These are phyloP conservation scores for Tricladium varicosporioides DNA, from an alignment of 2,329 filamentous ascomycete genomes.

Conservation along the genomic window DNA sequence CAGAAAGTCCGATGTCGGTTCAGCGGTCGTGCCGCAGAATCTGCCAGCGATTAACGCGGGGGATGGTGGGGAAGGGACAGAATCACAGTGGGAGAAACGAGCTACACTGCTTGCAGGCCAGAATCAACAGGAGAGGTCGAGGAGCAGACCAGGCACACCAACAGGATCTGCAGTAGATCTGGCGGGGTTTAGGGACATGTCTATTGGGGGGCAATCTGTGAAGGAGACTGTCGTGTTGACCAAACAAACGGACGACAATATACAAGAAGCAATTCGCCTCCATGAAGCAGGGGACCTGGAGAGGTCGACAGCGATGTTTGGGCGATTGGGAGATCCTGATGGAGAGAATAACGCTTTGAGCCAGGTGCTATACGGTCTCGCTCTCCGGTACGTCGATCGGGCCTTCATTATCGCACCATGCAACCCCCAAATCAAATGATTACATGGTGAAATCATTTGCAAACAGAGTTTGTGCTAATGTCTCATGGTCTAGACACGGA, in stretches of 20 bases:
- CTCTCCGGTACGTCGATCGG: constrained; percentile 64
- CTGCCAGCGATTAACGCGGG: constrained; percentile 69
- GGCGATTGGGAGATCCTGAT: constrained; percentile 74
- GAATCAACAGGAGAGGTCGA: constrained; percentile 40
- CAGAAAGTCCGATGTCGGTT: constrained; percentile 55
- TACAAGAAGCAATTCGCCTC: constrained; percentile 92
- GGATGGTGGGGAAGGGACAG: constrained; percentile 44
- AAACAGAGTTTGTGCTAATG: constrained; percentile 19
- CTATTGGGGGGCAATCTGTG: constrained; percentile 22
- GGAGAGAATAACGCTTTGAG: constrained; percentile 90
- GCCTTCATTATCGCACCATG: constrained; percentile 13
- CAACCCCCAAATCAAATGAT: constrained; percentile 8
- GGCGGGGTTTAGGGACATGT: constrained; percentile 20
- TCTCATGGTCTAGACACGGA: constrained; percentile 63
- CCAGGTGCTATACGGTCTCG: constrained; percentile 93
- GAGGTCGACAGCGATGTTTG: constrained; percentile 82
- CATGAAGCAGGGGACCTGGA: constrained; percentile 83
- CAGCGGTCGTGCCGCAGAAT: constrained; percentile 74
- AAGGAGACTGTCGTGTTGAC: constrained; percentile 41
- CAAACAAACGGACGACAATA: constrained; percentile 63
- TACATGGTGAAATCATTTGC: neutral
- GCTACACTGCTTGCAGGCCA: constrained; percentile 82
- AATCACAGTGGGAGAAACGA: constrained; percentile 87
- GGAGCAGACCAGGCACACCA: constrained; percentile 42
- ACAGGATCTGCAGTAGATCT: constrained; percentile 25